Percentiles rank a stretch among this genome's conserved stretches.
These are phyloP conservation scores for Apiotrichum domesticum DNA, from an alignment of 1,284 basidiomycete species.

Conservation along the genomic window DNA sequence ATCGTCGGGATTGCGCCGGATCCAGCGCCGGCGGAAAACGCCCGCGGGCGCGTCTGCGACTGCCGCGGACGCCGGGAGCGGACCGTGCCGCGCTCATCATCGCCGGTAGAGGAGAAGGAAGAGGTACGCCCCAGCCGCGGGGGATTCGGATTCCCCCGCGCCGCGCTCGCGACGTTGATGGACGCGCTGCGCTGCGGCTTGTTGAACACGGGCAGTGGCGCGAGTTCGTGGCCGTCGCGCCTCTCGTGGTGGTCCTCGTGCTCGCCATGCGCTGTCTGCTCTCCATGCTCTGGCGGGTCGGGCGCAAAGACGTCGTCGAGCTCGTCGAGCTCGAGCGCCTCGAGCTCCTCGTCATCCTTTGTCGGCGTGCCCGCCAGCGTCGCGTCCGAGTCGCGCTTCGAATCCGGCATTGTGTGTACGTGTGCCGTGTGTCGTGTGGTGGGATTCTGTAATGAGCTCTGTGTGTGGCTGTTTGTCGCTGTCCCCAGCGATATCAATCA, in stretches of 20 bases:
- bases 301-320: not conserved
- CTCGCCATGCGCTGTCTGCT: too few relatives aligned
- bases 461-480: too few relatives aligned
- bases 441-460: too few relatives aligned
- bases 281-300: not conserved
- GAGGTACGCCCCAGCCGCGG: not conserved
- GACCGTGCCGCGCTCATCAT: too few relatives aligned
- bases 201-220: conserved; percentile 6
- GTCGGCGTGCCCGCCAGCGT: not conserved
- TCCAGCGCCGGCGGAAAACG: conserved; percentile 10
- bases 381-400: not conserved
- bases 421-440: too few relatives aligned
- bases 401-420: too few relatives aligned
- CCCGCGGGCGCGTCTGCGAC: conserved; percentile 2
- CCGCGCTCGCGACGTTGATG: not conserved
- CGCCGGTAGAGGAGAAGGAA: not conserved
- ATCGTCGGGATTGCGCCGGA: conserved; percentile 3
- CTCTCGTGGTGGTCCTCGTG: not conserved
- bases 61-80: not conserved
- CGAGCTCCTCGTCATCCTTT: not conserved
- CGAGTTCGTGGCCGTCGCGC: conserved; percentile 2
- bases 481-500: too few relatives aligned
- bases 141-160: not conserved
- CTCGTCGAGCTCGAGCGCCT: not conserved
- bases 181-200: not conserved